Percentiles rank a stretch among this genome's conserved stretches.
phyloP scores from a whole-genome alignment of 2,329 filamentous ascomycete genomes.

The Akanthomyces muscarius region DNA sequence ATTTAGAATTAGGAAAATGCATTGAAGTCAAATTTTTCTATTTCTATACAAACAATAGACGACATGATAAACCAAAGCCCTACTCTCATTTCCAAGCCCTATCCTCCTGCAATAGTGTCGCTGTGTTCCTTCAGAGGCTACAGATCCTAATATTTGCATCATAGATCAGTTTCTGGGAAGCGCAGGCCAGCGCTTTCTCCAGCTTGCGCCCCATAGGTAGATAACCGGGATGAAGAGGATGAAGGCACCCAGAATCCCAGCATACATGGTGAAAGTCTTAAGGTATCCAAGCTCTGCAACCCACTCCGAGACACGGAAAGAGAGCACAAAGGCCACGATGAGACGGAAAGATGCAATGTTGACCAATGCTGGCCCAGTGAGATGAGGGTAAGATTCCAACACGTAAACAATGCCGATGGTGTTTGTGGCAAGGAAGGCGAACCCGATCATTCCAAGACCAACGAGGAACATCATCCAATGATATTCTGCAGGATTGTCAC shows the following conservation, averaged over 20 bases:
- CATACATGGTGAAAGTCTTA: constrained; percentile 28
- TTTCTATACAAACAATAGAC: background rate
- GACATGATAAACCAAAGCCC: background rate
- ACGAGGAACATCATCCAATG: constrained; percentile 28
- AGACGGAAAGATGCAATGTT: constrained; percentile 31
- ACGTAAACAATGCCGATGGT: constrained; percentile 30
- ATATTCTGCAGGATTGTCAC: constrained; percentile 21
- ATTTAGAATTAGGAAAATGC: too few species aligned
- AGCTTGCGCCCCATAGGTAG: constrained; percentile 21
- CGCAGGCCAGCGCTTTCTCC: constrained; percentile 8
- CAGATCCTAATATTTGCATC: background rate
- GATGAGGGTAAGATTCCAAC: constrained; percentile 30
- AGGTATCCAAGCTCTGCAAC: constrained; percentile 27
- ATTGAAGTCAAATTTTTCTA: background rate
- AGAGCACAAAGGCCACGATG: constrained; percentile 29
- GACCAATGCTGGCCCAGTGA: constrained; percentile 29
- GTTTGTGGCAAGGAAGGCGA: constrained; percentile 27
- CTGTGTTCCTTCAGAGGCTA: background rate
- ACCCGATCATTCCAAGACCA: constrained; percentile 27
- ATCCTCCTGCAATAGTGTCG: background rate
- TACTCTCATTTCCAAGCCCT: background rate
- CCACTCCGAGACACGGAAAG: constrained; percentile 27
- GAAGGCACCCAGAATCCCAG: constrained; percentile 29
- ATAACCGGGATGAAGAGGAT: constrained; percentile 28
- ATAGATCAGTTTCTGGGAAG: background rate